Evolutionary conservation across 495 filamentous ascomycete species (phyloP).

Genomic region (Penicillium waksmanii): DNA sequence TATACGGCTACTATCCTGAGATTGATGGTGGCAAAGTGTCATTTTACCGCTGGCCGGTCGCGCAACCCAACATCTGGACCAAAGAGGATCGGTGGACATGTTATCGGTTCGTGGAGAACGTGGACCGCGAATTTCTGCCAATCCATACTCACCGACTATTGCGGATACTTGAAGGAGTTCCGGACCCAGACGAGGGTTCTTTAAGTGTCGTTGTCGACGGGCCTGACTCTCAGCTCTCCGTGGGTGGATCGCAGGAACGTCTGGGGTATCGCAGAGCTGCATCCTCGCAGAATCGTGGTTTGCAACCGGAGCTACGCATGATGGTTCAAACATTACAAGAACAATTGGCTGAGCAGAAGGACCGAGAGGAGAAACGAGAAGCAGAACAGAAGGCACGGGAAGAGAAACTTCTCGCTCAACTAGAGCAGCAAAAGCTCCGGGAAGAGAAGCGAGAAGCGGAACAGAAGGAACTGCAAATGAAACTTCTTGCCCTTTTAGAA

Average conservation of each 20-base stretch:
- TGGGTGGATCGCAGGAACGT: slow-evolving; percentile 10
- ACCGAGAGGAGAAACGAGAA: slow-evolving; percentile 1
- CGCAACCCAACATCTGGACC: slow-evolving; percentile 6
- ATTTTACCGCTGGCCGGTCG: slow-evolving; percentile 9
- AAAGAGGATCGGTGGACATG: slow-evolving; percentile 11
- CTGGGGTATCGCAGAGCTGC: no score
- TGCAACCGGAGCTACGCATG: no score
- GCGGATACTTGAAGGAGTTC: slow-evolving; percentile 10
- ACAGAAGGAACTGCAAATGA: no score
- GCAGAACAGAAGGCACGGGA: slow-evolving; percentile 6
- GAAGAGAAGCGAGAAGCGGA: no score
- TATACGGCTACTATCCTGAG: slow-evolving; percentile 12
- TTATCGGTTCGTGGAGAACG: slow-evolving; percentile 8
- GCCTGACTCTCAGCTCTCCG: slow-evolving; percentile 8
- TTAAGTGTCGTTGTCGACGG: slow-evolving; percentile 5
- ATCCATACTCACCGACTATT: slow-evolving; percentile 8
- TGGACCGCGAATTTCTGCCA: slow-evolving; percentile 13
- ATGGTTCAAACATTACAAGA: no score
- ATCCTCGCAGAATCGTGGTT: no score
- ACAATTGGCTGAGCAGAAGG: slow-evolving; percentile 4
- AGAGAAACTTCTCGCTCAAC: slow-evolving; percentile 3
- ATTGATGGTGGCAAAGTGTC: slow-evolving; percentile 6
- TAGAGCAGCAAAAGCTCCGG: slow-evolving; percentile 1
- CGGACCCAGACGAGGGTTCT: slow-evolving; percentile 7
- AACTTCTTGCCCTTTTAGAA: no score